Conservation (phyloP, 768 basidiomycete genomes). For the Amanita molliuscula region DNA sequence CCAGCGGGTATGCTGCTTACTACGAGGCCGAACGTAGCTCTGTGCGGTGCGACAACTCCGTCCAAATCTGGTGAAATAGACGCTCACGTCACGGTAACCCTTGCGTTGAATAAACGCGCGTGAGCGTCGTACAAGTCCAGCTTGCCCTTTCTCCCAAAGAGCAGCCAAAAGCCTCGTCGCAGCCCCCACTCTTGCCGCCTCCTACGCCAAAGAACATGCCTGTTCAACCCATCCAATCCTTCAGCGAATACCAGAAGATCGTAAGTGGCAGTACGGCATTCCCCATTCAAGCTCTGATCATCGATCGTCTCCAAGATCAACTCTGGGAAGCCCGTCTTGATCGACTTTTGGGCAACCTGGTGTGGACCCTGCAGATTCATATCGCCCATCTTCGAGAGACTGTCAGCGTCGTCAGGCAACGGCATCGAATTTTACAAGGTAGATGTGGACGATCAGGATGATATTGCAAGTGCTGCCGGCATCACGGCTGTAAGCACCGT, state of each 20-base stretch:
- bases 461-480: conserved; percentile 46
- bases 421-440: conserved; percentile 63
- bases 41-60: no score
- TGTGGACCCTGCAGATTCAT: conserved; percentile 63
- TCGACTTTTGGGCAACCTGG: conserved; percentile 77
- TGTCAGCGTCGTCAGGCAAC: conserved; percentile 24
- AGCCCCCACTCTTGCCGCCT: neutral
- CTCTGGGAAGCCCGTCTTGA: conserved; percentile 33
- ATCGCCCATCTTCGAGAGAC: conserved; percentile 52
- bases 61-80: no score
- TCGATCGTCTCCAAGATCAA: conserved; percentile 25
- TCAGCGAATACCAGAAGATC: conserved; percentile 28
- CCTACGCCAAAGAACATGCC: conserved; percentile 19
- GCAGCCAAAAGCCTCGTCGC: neutral
- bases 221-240: conserved; percentile 25
- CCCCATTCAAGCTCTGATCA: neutral
- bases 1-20: no score
- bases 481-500: conserved; percentile 45
- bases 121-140: no score
- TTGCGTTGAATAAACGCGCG: no score
- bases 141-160: neutral
- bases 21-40: no score
- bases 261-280: conserved; percentile 22
- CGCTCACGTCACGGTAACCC: no score
- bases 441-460: conserved; percentile 50